Conservation (phyloP, 768 basidiomycete genomes). For the Exsudoporus frostii region DNA sequence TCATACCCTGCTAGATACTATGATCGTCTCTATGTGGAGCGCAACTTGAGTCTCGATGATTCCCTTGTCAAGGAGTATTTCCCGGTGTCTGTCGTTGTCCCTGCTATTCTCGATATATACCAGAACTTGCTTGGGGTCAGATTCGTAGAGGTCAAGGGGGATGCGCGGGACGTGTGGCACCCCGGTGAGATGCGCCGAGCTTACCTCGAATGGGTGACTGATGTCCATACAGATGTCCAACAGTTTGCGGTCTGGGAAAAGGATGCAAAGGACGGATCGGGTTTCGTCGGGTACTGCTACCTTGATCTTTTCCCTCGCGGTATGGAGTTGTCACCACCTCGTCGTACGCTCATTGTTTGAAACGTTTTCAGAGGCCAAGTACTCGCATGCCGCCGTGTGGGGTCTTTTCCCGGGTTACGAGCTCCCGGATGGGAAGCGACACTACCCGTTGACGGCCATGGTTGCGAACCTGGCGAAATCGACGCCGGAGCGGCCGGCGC, state of each 20-base stretch:
- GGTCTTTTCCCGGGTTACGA: constrained; percentile 66
- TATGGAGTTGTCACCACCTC: constrained; percentile 26
- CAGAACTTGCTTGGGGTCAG: constrained; percentile 76
- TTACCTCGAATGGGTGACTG: background rate
- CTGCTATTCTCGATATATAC: constrained; percentile 79
- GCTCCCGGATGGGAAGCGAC: constrained; percentile 51
- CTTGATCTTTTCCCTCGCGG: constrained; percentile 86
- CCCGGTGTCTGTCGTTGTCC: constrained; percentile 80
- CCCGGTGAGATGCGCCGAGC: constrained; percentile 43
- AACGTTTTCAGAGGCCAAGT: constrained; percentile 56
- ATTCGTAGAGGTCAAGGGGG: constrained; percentile 54
- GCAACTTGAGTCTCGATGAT: constrained; percentile 68
- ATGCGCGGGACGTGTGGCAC: constrained; percentile 73
- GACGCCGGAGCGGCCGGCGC: constrained; percentile 73
- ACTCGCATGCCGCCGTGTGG: constrained; percentile 88
- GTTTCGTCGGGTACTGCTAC: constrained; percentile 82
- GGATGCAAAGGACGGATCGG: constrained; percentile 63
- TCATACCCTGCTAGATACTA: constrained; percentile 24
- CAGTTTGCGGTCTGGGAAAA: constrained; percentile 85
- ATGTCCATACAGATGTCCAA: constrained; percentile 58
- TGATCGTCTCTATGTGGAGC: constrained; percentile 51
- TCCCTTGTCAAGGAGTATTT: constrained; percentile 85
- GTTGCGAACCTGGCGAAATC: constrained; percentile 89
- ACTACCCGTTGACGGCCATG: constrained; percentile 79
- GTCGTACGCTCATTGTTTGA: background rate